These are phyloP conservation scores for Diplosphaera chodatii DNA, from an alignment of 139 green algal genomes.

Conservation along the genomic window DNA sequence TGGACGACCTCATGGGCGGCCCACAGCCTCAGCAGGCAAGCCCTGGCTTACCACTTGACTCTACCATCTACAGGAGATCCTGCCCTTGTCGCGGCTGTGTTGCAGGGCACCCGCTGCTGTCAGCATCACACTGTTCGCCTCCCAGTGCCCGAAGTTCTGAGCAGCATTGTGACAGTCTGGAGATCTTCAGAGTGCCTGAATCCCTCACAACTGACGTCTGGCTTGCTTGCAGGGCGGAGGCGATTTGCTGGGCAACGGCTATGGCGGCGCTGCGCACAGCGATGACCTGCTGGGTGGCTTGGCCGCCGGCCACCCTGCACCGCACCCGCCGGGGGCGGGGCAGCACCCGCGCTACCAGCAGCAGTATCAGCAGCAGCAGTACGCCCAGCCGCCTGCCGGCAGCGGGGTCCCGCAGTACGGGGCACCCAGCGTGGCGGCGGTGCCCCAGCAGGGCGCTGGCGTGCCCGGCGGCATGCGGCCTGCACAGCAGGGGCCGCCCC, in stretches of 20 bases:
- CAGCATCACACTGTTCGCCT: too few relatives aligned
- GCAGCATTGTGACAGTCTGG: too few relatives aligned
- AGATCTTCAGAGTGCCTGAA: too few relatives aligned
- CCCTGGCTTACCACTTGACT: too few relatives aligned
- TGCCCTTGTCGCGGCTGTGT: too few relatives aligned
- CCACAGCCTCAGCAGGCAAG: background rate
- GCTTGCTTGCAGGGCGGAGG: background rate
- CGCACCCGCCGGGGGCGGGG: background rate
- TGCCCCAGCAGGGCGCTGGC: background rate
- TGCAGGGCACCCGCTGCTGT: too few relatives aligned
- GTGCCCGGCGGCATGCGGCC: background rate
- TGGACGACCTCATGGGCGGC: background rate
- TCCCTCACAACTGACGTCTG: background rate
- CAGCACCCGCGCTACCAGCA: background rate
- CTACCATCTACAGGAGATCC: too few relatives aligned
- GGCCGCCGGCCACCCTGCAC: background rate
- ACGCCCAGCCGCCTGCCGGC: background rate
- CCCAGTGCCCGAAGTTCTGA: too few relatives aligned
- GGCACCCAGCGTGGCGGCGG: background rate
- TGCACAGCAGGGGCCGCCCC: background rate
- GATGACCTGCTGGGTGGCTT: background rate
- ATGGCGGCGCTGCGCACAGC: too few relatives aligned
- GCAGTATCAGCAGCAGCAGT: background rate
- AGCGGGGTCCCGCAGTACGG: background rate
- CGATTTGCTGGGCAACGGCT: background rate